Evolutionary conservation across 495 filamentous ascomycete genomes (phyloP).

Genomic region (Penicillium subrubescens): DNA sequence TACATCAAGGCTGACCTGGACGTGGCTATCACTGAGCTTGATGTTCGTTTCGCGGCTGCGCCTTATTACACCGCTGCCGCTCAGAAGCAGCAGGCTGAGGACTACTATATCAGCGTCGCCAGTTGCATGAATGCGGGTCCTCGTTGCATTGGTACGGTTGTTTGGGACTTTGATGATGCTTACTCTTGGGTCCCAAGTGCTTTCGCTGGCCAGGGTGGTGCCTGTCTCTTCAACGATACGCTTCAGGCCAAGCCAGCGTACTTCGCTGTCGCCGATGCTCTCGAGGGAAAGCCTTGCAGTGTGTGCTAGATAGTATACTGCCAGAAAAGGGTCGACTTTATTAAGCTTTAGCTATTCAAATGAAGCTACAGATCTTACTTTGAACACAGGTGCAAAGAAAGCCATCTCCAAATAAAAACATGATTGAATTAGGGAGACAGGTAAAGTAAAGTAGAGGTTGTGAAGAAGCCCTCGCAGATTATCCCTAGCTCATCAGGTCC

Average conservation of each 20-base stretch:
- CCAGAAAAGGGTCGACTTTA: neutral
- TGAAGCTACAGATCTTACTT: neutral
- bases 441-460: too few species aligned
- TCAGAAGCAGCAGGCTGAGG: slow-evolving; percentile 51
- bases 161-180: slow-evolving; percentile 59
- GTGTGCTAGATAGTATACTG: slow-evolving; percentile 15
- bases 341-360: neutral
- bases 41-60: slow-evolving; percentile 50
- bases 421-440: too few species aligned
- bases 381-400: too few species aligned
- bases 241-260: slow-evolving; percentile 55
- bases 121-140: slow-evolving; percentile 55
- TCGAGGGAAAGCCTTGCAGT: slow-evolving; percentile 20
- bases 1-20: slow-evolving; percentile 55
- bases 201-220: slow-evolving; percentile 49
- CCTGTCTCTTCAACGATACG: slow-evolving; percentile 47
- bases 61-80: slow-evolving; percentile 33
- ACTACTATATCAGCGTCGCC: slow-evolving; percentile 53
- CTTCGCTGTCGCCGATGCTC: slow-evolving; percentile 27
- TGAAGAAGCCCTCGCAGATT: too few species aligned
- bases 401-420: too few species aligned
- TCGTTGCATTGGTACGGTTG: slow-evolving; percentile 61
- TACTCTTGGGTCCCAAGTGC: slow-evolving; percentile 56
- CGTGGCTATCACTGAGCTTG: slow-evolving; percentile 65
- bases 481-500: too few species aligned